These are phyloP conservation scores for Camellia sinensis DNA, from an alignment of 148 eudicot genomes.

Conservation along the genomic window DNA sequence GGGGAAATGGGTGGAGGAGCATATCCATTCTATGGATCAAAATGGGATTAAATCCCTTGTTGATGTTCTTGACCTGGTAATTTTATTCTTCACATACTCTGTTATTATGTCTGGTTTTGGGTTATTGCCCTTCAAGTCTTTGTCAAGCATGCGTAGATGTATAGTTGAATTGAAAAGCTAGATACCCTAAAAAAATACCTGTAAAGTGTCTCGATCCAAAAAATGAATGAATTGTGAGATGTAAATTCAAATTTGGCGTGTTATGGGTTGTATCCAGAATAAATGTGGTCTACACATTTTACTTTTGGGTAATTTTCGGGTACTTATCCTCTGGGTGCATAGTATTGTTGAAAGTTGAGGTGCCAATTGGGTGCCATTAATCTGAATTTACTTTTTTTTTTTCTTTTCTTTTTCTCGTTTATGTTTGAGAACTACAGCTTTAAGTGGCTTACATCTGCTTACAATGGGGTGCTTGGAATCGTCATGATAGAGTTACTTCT, in stretches of 20 bases:
- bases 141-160: too few species aligned
- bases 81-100: background rate
- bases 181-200: too few species aligned
- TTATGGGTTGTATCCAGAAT: too few species aligned
- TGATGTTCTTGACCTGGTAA: constrained; percentile 91
- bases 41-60: constrained; percentile 66
- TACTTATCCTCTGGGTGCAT: too few species aligned
- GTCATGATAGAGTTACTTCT: background rate
- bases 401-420: background rate
- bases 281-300: too few species aligned
- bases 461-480: background rate
- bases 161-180: too few species aligned
- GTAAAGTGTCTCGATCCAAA: too few species aligned
- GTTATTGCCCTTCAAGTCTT: too few species aligned
- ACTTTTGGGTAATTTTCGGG: too few species aligned
- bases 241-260: too few species aligned
- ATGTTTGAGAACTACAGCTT: background rate
- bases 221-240: too few species aligned
- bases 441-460: background rate
- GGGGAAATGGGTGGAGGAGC: constrained; percentile 95
- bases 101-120: background rate
- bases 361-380: background rate
- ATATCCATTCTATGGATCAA: constrained; percentile 81
- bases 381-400: background rate
- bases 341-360: background rate